phyloP scores from a whole-genome alignment of 306 rosid species.

The Trifolium pratense region DNA sequence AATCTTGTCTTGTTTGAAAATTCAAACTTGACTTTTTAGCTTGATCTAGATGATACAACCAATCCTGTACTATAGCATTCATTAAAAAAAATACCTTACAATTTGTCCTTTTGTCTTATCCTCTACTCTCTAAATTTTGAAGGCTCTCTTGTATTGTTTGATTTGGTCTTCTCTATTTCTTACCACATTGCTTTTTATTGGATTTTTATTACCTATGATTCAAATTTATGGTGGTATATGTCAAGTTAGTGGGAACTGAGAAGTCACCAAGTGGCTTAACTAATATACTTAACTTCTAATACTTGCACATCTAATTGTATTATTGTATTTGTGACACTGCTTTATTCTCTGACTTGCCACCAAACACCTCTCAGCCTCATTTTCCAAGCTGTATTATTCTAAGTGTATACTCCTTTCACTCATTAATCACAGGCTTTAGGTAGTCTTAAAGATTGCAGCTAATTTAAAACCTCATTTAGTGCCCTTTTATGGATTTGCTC shows the following conservation, averaged over 20 bases:
- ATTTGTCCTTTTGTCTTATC: slow-evolving; percentile 22
- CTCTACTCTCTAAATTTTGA: slow-evolving; percentile 6
- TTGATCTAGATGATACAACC: not conserved
- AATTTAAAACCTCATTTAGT: not conserved
- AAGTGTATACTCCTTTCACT: slow-evolving; percentile 10
- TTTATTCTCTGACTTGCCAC: slow-evolving; percentile 31
- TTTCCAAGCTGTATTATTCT: slow-evolving; percentile 22
- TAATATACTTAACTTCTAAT: slow-evolving; percentile 24
- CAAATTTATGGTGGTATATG: slow-evolving; percentile 24
- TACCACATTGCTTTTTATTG: not conserved
- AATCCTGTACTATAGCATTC: not conserved
- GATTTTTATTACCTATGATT: slow-evolving; percentile 18
- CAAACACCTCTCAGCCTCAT: slow-evolving; percentile 18
- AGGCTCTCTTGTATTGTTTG: slow-evolving; percentile 23
- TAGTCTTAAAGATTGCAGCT: not conserved
- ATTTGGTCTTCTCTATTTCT: slow-evolving; percentile 32
- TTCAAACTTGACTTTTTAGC: slow-evolving; percentile 22
- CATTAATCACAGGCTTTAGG: slow-evolving; percentile 8
- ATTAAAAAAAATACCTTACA: not conserved
- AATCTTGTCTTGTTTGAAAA: slow-evolving; percentile 8
- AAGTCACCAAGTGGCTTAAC: slow-evolving; percentile 9
- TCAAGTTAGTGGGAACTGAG: slow-evolving; percentile 16
- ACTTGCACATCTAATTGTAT: slow-evolving; percentile 8
- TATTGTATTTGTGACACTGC: slow-evolving; percentile 29
- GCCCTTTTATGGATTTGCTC: slow-evolving; percentile 16